Conservation (phyloP, 257 asterid genomes). For the Oldenlandia corymbosa region DNA sequence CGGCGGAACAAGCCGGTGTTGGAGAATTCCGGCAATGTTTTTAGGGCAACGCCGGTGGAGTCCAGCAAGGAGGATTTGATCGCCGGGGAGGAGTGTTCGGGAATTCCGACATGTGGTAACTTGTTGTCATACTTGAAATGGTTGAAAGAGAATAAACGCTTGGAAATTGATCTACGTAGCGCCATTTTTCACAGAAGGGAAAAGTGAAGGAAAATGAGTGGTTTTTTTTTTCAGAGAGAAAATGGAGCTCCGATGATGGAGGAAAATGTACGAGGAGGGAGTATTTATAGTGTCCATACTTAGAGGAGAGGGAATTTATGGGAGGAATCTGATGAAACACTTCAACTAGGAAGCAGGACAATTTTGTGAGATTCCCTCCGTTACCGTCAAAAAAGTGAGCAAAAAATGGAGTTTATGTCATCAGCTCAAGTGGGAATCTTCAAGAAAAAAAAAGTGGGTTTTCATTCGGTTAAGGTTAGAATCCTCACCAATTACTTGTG, state of each 20-base stretch:
- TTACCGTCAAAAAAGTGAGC: too few relatives aligned
- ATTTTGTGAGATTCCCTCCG: not conserved
- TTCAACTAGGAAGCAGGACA: not conserved
- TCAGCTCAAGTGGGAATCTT: too few relatives aligned
- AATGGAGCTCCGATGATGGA: constrained; percentile 23
- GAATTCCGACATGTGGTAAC: not conserved
- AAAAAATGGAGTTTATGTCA: too few relatives aligned
- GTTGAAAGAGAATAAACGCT: constrained; percentile 16
- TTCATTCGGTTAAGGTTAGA: too few relatives aligned
- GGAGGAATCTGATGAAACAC: not conserved
- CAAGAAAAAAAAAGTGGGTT: too few relatives aligned
- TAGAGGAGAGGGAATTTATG: constrained; percentile 3
- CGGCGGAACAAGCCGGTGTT: constrained; percentile 34
- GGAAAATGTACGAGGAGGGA: constrained; percentile 17
- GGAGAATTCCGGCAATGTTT: constrained; percentile 19
- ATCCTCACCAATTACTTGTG: too few relatives aligned
- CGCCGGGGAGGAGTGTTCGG: constrained; percentile 24
- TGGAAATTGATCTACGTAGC: constrained; percentile 35
- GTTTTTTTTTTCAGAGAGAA: not conserved
- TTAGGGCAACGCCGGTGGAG: constrained; percentile 19
- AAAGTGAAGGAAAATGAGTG: not conserved
- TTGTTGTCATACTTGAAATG: not conserved
- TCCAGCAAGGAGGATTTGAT: constrained; percentile 20
- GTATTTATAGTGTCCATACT: constrained; percentile 33
- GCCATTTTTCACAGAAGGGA: constrained; percentile 41